A percentile compares a stretch with the other conserved stretches of the same genome.
Conservation (phyloP, 108 stramenopile genomes). For the Fistulifera solaris region DNA sequence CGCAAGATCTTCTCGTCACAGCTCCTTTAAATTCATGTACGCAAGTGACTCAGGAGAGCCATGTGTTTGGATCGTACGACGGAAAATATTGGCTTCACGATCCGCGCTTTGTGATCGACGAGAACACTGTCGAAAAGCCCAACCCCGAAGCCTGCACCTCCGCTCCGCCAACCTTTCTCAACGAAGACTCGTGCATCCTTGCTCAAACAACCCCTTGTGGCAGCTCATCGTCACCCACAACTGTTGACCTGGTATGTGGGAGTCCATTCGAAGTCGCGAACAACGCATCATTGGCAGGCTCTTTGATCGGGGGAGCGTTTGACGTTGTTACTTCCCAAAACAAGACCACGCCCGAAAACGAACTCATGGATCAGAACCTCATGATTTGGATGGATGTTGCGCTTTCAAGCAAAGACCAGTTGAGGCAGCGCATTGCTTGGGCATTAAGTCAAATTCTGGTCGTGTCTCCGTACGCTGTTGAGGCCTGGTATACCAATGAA, state of each 20-base stretch:
- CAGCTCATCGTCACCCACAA: not conserved
- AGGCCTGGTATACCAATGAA: constrained; percentile 8
- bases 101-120: constrained; percentile 21
- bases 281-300: constrained; percentile 20
- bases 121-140: constrained; percentile 32
- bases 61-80: constrained; percentile 5
- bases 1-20: too few relatives aligned
- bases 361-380: too few relatives aligned
- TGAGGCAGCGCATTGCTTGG: constrained; percentile 80
- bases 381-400: constrained; percentile 46
- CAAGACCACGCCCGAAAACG: constrained; percentile 5
- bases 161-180: constrained; percentile 28
- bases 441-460: constrained; percentile 56
- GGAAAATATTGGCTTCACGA: constrained; percentile 33
- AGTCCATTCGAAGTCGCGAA: constrained; percentile 47
- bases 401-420: constrained; percentile 48
- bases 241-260: constrained; percentile 44
- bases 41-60: too few relatives aligned
- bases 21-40: too few relatives aligned
- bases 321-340: constrained; percentile 2
- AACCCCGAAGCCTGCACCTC: constrained; percentile 38
- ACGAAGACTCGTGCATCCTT: constrained; percentile 32
- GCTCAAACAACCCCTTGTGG: too few relatives aligned
- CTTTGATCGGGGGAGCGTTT: constrained; percentile 1
- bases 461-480: constrained; percentile 3